Conservation (phyloP, 768 basidiomycete species). For the Calvatia gigantea region DNA sequence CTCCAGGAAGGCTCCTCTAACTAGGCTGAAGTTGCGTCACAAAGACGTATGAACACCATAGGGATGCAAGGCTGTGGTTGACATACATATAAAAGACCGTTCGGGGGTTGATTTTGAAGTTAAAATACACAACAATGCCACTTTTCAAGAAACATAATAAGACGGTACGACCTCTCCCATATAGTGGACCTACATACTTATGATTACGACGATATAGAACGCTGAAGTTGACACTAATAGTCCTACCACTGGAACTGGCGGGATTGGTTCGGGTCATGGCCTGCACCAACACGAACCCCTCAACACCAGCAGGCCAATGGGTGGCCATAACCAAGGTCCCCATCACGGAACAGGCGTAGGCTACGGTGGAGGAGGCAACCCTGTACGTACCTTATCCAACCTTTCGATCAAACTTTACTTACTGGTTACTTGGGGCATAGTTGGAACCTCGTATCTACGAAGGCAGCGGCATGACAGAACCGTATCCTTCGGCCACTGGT, state of each 20-base stretch:
- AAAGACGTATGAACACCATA: background rate
- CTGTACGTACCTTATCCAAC: too few species aligned
- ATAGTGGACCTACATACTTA: background rate
- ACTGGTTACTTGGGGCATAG: too few species aligned
- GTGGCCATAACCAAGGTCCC: too few species aligned
- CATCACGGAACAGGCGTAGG: too few species aligned
- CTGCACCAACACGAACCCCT: too few species aligned
- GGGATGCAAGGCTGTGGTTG: background rate
- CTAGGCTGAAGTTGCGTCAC: background rate
- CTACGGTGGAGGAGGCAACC: too few species aligned
- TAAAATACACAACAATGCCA: background rate
- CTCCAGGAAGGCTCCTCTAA: background rate
- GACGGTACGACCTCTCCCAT: background rate
- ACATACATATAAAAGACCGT: background rate
- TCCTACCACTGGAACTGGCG: too few species aligned
- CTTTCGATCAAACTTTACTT: too few species aligned
- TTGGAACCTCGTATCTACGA: too few species aligned
- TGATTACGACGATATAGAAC: background rate
- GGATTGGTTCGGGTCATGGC: too few species aligned
- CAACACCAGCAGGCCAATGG: too few species aligned
- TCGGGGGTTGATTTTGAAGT: background rate
- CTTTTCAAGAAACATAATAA: background rate
- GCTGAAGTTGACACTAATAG: background rate
- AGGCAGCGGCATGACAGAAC: too few species aligned
- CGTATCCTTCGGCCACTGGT: background rate